Base-by-base conservation (phyloP, 371 early-diverging fungal species). In the Syncephalastrum racemosum region DNA sequence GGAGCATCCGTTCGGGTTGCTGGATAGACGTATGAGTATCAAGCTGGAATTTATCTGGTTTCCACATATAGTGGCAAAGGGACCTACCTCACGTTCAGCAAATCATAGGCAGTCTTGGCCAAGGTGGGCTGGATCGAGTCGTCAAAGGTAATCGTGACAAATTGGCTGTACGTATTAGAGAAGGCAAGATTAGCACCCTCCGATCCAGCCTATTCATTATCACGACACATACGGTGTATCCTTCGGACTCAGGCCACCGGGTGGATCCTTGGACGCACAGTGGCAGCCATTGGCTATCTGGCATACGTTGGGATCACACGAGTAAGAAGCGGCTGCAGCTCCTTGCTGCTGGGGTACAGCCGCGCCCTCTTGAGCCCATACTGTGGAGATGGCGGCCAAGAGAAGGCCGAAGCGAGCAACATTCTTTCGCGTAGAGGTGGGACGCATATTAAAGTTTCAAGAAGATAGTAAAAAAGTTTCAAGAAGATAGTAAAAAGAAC, bases 111-210 rank as follows among this genome's bases (percentile, higher is more conserved):
- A 3, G 72, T 62, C 25, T 66, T 50, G 12, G 60, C 42, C 4
- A 79, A 49, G 10, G 59, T 49, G 8, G 64, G 66, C 53, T 90
- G 87, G 42, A 90, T 56, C 4, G 86, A 79, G 66, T 90, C 90
- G 56, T 87, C 88, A 65, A 78, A 87, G 4, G 88, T 88, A 16
- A 90, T 56, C 19, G 82, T 73, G 20, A 88, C 71, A 63, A 90
- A 88, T 77, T 77, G 53, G 16, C 55, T 59, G 50, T 40, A 18
- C 44, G n/a, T 16, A 10, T 15, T 7, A 15, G 12, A 16, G 2
- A 19, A 19, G 12, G 22, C 14, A 15, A 45, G 16, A 3, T 12
- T 7, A 15, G 46, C 22, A 8, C 7, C 10, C 22, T 19, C 12
- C 12, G 46, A 22, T 16, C 4, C 16, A 16, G 15, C 15, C 15